Conservation (phyloP, 768 basidiomycete genomes). For the Leccinum fibrillosum region DNA sequence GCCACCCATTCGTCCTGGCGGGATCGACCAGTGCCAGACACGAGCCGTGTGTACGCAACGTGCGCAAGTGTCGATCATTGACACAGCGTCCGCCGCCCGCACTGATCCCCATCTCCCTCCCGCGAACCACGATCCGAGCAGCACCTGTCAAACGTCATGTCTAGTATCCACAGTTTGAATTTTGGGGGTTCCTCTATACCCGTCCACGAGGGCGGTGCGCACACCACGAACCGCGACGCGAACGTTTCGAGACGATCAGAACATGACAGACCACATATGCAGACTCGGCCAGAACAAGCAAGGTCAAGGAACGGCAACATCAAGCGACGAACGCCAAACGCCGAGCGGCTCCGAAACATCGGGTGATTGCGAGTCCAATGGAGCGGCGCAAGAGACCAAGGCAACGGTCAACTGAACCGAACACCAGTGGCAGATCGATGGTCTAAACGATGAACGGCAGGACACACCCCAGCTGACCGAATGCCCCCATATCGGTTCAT, state of each 20-base stretch:
- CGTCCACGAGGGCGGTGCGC: background rate
- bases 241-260: conserved; percentile 2
- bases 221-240: background rate
- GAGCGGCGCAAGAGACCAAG: background rate
- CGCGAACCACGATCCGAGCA: background rate
- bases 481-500: conserved; percentile 15
- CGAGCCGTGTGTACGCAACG: background rate
- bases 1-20: background rate
- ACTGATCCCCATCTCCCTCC: background rate
- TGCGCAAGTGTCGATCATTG: conserved; percentile 4
- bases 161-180: background rate
- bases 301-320: conserved; percentile 4
- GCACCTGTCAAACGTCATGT: background rate
- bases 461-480: background rate
- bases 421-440: background rate
- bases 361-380: background rate
- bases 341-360: conserved; percentile 1
- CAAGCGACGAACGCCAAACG: background rate
- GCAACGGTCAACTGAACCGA: background rate
- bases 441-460: background rate
- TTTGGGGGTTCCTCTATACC: background rate
- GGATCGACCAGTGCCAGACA: background rate
- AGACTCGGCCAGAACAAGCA: background rate
- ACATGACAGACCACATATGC: background rate
- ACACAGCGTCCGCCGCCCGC: background rate